phyloP scores from a whole-genome alignment of 768 basidiomycete genomes.

The Pleurotus sapidus region DNA sequence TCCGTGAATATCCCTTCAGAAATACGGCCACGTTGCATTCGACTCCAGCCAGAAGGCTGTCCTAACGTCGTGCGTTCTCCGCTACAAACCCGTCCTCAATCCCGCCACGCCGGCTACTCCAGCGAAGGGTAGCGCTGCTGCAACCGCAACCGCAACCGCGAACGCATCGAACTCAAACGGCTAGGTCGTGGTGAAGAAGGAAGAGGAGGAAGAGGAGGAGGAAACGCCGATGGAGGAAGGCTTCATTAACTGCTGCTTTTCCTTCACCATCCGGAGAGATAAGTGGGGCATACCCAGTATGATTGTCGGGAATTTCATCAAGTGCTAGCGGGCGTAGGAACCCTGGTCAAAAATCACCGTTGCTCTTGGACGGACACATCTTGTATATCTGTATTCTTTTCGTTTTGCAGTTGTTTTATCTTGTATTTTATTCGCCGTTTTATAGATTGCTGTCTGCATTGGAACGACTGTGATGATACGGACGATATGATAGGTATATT shows the following conservation, averaged over 20 bases:
- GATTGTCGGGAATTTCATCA: constrained; percentile 90
- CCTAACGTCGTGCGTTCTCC: constrained; percentile 85
- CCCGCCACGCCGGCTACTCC: constrained; percentile 26
- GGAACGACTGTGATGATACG: too few relatives aligned
- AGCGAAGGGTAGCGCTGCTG: constrained; percentile 16
- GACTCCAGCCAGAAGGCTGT: constrained; percentile 92
- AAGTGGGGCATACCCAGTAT: constrained; percentile 86
- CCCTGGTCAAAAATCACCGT: too few relatives aligned
- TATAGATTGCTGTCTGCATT: too few relatives aligned
- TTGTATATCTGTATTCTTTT: too few relatives aligned
- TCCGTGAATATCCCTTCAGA: constrained; percentile 39
- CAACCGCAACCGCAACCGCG: not conserved
- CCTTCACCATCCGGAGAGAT: constrained; percentile 84
- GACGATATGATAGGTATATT: too few relatives aligned
- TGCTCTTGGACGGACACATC: too few relatives aligned
- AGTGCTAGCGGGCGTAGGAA: constrained; percentile 35
- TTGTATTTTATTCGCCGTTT: too few relatives aligned
- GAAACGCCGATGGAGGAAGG: constrained; percentile 56
- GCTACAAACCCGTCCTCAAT: constrained; percentile 69
- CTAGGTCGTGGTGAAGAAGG: not conserved
- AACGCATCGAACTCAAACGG: not conserved
- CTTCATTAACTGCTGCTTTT: constrained; percentile 85
- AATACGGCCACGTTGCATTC: constrained; percentile 93
- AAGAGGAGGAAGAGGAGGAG: constrained; percentile 7
- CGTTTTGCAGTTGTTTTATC: too few relatives aligned